A percentile compares a stretch with the other conserved stretches of the same genome.
These are phyloP conservation scores for Xerocomus amazonicus DNA, from an alignment of 1,284 basidiomycete species.

Conservation along the genomic window DNA sequence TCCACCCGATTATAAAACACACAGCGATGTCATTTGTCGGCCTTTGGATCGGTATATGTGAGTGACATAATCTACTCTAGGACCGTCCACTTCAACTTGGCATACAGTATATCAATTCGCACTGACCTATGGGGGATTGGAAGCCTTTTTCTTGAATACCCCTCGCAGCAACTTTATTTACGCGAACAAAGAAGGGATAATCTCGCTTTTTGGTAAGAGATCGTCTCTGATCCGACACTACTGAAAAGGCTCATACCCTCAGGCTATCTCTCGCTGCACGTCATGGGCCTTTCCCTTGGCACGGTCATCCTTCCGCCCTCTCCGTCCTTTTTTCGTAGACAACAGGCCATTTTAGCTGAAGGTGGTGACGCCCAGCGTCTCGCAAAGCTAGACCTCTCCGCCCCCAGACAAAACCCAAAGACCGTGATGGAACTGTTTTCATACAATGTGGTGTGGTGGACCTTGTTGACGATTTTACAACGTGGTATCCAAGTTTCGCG, in stretches of 20 bases:
- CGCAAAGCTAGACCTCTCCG: conserved; percentile 19
- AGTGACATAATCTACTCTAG: conserved; percentile 22
- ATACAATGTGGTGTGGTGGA: conserved; percentile 81
- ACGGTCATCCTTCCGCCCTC: conserved; percentile 77
- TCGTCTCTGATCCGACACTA: not conserved
- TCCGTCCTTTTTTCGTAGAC: conserved; percentile 66
- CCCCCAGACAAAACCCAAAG: conserved; percentile 59
- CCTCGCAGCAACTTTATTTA: conserved; percentile 62
- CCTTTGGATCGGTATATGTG: conserved; percentile 61
- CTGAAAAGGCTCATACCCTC: not conserved
- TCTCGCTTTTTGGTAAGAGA: conserved; percentile 67
- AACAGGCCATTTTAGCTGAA: conserved; percentile 27
- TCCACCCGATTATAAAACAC: conserved; percentile 61
- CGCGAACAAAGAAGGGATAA: conserved; percentile 91
- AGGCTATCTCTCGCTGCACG: conserved; percentile 91
- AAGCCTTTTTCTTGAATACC: conserved; percentile 62
- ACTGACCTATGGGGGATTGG: conserved; percentile 54
- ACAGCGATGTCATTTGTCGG: conserved; percentile 66
- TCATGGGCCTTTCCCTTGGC: conserved; percentile 82
- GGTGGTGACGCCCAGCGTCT: conserved; percentile 7
- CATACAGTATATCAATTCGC: conserved; percentile 64
- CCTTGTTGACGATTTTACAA: conserved; percentile 44
- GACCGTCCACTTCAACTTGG: not conserved
- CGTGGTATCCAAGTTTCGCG: conserved; percentile 61
- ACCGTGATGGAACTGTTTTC: conserved; percentile 73